These are phyloP conservation scores for Aspergillus sp. DNA, from an alignment of 2,329 filamentous ascomycete species.

Conservation along the genomic window DNA sequence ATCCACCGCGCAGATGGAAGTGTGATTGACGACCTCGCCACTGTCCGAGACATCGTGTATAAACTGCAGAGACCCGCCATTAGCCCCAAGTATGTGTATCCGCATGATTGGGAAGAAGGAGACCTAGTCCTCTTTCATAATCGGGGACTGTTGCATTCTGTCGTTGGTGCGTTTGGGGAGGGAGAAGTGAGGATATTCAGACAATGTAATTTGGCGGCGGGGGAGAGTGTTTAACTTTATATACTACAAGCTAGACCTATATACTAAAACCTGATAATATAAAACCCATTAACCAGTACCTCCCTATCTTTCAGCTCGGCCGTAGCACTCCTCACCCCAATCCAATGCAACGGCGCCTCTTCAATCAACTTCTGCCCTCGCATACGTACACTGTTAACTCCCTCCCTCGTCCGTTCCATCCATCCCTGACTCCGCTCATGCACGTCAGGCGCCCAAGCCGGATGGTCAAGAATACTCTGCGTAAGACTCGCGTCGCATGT, in stretches of 20 bases:
- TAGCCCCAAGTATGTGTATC: slow-evolving; percentile 62
- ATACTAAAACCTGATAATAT: slow-evolving; percentile 24
- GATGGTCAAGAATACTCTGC: slow-evolving; percentile 32
- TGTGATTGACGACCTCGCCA: slow-evolving; percentile 62
- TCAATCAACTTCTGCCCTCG: slow-evolving; percentile 54
- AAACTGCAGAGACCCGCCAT: slow-evolving; percentile 68
- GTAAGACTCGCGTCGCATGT: slow-evolving; percentile 34
- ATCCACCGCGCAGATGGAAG: slow-evolving; percentile 63
- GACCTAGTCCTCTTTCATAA: slow-evolving; percentile 78
- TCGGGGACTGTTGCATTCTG: slow-evolving; percentile 67
- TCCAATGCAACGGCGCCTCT: slow-evolving; percentile 54
- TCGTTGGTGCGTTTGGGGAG: slow-evolving; percentile 68
- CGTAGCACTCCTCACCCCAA: slow-evolving; percentile 51
- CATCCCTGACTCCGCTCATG: slow-evolving; percentile 28
- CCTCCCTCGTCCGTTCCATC: slow-evolving; percentile 42
- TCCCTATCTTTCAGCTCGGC: slow-evolving; percentile 44
- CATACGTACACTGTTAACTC: slow-evolving; percentile 46
- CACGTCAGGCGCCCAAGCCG: slow-evolving; percentile 33
- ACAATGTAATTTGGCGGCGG: slow-evolving; percentile 70
- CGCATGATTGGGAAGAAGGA: slow-evolving; percentile 72
- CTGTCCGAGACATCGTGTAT: slow-evolving; percentile 68
- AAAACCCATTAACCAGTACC: slow-evolving; percentile 33
- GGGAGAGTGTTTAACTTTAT: slow-evolving; percentile 8
- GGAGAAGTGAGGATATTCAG: slow-evolving; percentile 71
- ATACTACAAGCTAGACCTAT: not conserved